These are phyloP conservation scores for Gracilariopsis chorda DNA, from an alignment of 23 red algal species.

Conservation along the genomic window DNA sequence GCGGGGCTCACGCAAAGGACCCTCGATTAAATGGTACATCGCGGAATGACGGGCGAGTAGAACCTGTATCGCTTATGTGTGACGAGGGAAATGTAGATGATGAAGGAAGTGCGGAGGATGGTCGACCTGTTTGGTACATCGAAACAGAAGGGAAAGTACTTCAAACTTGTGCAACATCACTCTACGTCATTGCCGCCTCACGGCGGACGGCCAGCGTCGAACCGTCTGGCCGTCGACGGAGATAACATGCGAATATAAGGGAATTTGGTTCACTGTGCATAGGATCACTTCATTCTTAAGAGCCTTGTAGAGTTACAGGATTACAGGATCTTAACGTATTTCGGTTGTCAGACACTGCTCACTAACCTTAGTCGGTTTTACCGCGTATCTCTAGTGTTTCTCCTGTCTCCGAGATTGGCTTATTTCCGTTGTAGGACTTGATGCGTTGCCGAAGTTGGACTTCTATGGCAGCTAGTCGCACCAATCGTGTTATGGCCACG, in stretches of 20 bases:
- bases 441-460: constrained; percentile 33
- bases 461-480: constrained; percentile 46
- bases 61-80: constrained; percentile 22
- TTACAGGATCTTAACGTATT: too few relatives aligned
- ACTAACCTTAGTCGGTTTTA: constrained; percentile 14
- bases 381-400: not conserved
- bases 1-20: not conserved
- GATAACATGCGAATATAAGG: not conserved
- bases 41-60: not conserved
- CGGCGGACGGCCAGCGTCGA: not conserved
- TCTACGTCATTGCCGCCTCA: constrained; percentile 28
- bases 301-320: too few relatives aligned
- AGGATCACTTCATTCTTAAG: not conserved
- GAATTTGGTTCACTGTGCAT: not conserved
- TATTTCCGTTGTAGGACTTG: constrained; percentile 42
- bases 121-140: constrained; percentile 29
- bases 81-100: constrained; percentile 42
- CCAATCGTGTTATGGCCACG: constrained; percentile 36
- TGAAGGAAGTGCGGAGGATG: not conserved
- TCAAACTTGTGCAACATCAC: constrained; percentile 14
- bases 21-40: not conserved
- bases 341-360: too few relatives aligned
- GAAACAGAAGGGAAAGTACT: constrained; percentile 33
- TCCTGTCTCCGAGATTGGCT: constrained; percentile 42
- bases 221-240: not conserved